Evolutionary conservation across 78 protist genomes (phyloP).

Genomic region (Salpingoeca rosetta): DNA sequence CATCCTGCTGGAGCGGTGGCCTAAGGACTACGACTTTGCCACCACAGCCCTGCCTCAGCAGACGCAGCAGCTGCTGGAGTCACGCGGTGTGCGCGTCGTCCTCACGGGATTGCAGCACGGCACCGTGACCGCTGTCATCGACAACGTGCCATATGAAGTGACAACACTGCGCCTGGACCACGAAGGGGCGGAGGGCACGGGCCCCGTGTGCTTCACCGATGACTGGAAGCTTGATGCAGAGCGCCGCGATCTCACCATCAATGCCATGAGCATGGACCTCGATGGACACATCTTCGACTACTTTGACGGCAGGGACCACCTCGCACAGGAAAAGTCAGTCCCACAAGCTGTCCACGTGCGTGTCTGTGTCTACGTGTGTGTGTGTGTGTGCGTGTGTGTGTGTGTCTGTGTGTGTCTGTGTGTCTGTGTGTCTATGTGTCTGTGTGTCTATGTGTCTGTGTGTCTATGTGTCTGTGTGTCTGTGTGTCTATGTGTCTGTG

Average conservation of each 20-base stretch:
- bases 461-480: too few species aligned
- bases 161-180: slow-evolving; percentile 18
- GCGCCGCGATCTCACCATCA: slow-evolving; percentile 22
- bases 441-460: too few species aligned
- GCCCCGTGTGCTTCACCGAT: slow-evolving; percentile 3
- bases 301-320: slow-evolving; percentile 6
- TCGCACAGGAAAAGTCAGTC: not conserved
- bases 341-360: too few species aligned
- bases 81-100: not conserved
- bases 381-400: too few species aligned
- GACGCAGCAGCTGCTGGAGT: not conserved
- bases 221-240: slow-evolving; percentile 20
- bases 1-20: not conserved
- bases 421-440: too few species aligned
- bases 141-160: slow-evolving; percentile 13
- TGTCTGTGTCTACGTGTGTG: too few species aligned
- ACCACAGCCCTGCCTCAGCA: slow-evolving; percentile 22
- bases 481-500: too few species aligned
- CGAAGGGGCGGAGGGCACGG: not conserved
- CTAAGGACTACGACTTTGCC: slow-evolving; percentile 28
- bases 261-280: slow-evolving; percentile 13
- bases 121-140: slow-evolving; percentile 16
- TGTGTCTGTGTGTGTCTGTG: too few species aligned
- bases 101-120: slow-evolving; percentile 31
- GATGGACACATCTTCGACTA: slow-evolving; percentile 26